phyloP scores from a whole-genome alignment of 2,329 filamentous ascomycete species.

The Aureobasidium sp. region DNA sequence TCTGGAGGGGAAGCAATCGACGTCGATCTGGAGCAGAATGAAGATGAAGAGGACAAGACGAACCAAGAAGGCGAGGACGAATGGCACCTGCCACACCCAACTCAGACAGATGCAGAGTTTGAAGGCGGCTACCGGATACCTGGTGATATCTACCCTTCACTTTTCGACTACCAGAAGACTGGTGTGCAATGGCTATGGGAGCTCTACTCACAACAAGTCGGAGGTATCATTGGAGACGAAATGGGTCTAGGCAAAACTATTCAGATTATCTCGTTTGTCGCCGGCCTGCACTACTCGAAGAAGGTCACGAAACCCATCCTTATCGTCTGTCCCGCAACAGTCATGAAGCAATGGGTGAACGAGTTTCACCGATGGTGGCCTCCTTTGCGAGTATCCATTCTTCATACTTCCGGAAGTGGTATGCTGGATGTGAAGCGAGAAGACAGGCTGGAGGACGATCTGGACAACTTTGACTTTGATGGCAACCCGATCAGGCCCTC shows the following conservation, averaged over 20 bases:
- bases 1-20: constrained; percentile 18
- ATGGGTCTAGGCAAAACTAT: constrained; percentile 98
- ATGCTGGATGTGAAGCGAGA: constrained; percentile 74
- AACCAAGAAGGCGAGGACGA: constrained; percentile 47
- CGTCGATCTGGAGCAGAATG: constrained; percentile 30
- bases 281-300: constrained; percentile 85
- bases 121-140: constrained; percentile 73
- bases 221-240: constrained; percentile 92
- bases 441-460: constrained; percentile 54
- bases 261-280: constrained; percentile 73
- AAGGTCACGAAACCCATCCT: constrained; percentile 79
- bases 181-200: constrained; percentile 96
- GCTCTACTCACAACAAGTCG: constrained; percentile 79
- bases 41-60: constrained; percentile 20
- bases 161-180: constrained; percentile 97
- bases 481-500: constrained; percentile 29
- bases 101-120: constrained; percentile 66
- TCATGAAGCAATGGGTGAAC: constrained; percentile 96
- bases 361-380: constrained; percentile 99
- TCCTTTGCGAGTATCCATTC: constrained; percentile 88
- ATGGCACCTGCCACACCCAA: constrained; percentile 83
- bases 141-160: constrained; percentile 82
- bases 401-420: constrained; percentile 92
- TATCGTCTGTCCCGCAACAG: constrained; percentile 86
- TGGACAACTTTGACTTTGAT: constrained; percentile 47